phyloP scores from a whole-genome alignment of 2,329 filamentous ascomycete genomes.

The Ceratocystis alfenasii region DNA sequence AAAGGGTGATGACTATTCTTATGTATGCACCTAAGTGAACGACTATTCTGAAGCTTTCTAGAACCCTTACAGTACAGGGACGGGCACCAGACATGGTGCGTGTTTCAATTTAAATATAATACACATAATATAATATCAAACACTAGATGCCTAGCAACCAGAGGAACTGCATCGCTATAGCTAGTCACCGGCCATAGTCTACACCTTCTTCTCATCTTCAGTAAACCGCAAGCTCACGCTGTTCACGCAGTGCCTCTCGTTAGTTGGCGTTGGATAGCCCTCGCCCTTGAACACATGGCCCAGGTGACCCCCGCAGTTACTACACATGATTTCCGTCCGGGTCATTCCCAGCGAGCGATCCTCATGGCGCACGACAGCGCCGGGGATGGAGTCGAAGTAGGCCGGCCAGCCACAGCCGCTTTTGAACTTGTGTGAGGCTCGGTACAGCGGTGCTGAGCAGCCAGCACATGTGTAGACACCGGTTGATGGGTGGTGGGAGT shows the following conservation, averaged over 20 bases:
- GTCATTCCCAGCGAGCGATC: conserved; percentile 70
- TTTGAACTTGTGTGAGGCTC: conserved; percentile 86
- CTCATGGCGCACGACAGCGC: conserved; percentile 70
- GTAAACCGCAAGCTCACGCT: conserved; percentile 77
- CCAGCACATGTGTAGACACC: conserved; percentile 83
- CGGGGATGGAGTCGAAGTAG: conserved; percentile 90
- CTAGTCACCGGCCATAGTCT: not conserved
- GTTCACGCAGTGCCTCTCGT: conserved; percentile 96
- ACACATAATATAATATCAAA: not conserved
- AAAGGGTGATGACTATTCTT: too few species aligned
- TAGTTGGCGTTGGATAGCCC: conserved; percentile 69
- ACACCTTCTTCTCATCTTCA: conserved; percentile 13
- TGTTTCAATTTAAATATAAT: conserved; percentile 4
- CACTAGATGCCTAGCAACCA: not conserved
- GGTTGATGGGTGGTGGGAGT: conserved; percentile 65
- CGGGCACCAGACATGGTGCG: not conserved
- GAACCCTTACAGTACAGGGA: not conserved
- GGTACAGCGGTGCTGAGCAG: conserved; percentile 82
- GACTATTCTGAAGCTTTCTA: not conserved
- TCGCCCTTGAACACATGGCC: conserved; percentile 95
- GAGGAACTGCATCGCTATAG: not conserved
- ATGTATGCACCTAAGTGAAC: not conserved
- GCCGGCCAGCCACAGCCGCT: conserved; percentile 96
- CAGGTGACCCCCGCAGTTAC: conserved; percentile 85
- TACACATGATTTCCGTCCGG: conserved; percentile 86